Conservation (phyloP, 352 stramenopile species). For the Phytophthora pini region DNA sequence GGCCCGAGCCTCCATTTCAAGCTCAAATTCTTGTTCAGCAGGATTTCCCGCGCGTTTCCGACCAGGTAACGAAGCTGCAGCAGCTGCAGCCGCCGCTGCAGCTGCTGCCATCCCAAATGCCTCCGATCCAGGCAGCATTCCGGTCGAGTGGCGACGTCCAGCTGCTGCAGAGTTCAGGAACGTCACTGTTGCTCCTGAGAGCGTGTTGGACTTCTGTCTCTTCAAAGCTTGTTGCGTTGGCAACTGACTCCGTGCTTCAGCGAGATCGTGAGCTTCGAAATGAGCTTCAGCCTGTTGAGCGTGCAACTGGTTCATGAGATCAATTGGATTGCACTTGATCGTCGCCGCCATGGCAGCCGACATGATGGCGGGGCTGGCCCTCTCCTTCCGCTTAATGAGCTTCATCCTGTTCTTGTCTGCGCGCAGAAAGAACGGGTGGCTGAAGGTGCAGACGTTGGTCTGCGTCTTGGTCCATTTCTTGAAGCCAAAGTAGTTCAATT, state of each 20-base stretch:
- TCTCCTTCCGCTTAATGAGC: conserved; percentile 78
- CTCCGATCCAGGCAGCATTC: conserved; percentile 48
- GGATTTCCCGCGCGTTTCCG: conserved; percentile 31
- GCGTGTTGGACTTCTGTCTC: conserved; percentile 45
- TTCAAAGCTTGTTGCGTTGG: conserved; percentile 44
- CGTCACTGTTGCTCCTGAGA: conserved; percentile 30
- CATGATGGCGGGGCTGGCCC: conserved; percentile 28
- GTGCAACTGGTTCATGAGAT: conserved; percentile 21
- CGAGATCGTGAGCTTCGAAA: conserved; percentile 34
- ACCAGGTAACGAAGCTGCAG: conserved; percentile 4
- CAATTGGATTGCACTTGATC: conserved; percentile 27
- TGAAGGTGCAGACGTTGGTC: conserved; percentile 79
- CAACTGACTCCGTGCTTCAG: conserved; percentile 23
- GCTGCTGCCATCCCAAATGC: conserved; percentile 37
- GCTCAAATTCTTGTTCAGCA: conserved; percentile 43
- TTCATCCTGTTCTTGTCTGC: conserved; percentile 73
- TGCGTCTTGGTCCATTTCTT: conserved; percentile 88
- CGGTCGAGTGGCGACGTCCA: conserved; percentile 54
- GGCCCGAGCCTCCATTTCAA: conserved; percentile 39
- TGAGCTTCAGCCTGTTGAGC: conserved; percentile 11
- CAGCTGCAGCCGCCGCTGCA: conserved; percentile 24
- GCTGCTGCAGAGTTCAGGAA: conserved; percentile 43
- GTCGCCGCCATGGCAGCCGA: conserved; percentile 16
- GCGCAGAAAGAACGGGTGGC: conserved; percentile 70
- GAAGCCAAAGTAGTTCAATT: conserved; percentile 86